A percentile compares a stretch with the other conserved stretches of the same genome.
Conservation (phyloP, 179 eudicot genomes). For the Carnegiea gigantea region DNA sequence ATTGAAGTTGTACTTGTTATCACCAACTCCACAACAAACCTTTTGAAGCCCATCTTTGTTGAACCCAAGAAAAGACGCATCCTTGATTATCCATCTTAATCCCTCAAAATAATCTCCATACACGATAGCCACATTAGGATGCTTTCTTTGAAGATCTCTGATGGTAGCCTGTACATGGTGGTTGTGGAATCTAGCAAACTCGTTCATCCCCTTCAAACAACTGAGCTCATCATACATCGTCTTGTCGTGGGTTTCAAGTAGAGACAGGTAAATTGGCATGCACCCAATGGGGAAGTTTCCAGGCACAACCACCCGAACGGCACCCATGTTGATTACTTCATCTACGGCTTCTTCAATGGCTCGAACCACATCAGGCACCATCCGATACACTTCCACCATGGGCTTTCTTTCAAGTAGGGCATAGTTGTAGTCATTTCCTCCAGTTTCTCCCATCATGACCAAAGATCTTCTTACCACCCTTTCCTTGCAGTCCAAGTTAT, state of each 20-base stretch:
- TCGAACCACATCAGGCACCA: constrained; percentile 24
- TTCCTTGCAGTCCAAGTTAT: not conserved
- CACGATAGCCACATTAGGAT: too few species aligned
- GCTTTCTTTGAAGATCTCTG: too few species aligned
- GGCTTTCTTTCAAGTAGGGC: constrained; percentile 9
- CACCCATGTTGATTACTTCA: too few species aligned
- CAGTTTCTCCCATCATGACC: constrained; percentile 26
- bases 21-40: constrained; percentile 15
- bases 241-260: too few species aligned
- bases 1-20: constrained; percentile 10
- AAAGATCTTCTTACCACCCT: not conserved
- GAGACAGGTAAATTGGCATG: too few species aligned
- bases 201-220: too few species aligned
- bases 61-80: constrained; percentile 13
- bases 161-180: too few species aligned
- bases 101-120: constrained; percentile 21
- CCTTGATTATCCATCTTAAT: constrained; percentile 10
- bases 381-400: not conserved
- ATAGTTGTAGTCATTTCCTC: constrained; percentile 27
- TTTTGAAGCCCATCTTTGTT: not conserved
- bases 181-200: too few species aligned
- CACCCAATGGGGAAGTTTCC: too few species aligned
- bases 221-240: too few species aligned
- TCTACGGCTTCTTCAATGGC: constrained; percentile 16
- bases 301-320: too few species aligned